Conservation (phyloP, 495 filamentous ascomycete genomes). For the Entonaema liquescens region DNA sequence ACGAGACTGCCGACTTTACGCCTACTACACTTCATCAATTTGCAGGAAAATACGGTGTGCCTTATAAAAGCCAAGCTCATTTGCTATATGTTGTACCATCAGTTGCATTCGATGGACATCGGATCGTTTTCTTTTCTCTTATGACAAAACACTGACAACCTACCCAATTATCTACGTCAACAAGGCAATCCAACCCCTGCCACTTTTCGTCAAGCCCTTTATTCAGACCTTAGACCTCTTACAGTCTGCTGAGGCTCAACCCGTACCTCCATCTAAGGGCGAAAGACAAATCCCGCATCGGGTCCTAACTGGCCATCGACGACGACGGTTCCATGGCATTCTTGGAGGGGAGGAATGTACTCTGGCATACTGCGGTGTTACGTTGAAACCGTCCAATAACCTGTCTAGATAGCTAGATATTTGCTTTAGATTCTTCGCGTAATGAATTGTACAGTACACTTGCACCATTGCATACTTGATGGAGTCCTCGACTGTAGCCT, state of each 20-base stretch:
- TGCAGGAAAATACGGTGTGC: background rate
- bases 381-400: background rate
- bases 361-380: background rate
- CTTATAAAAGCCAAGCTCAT: background rate
- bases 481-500: background rate
- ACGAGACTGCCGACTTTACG: background rate
- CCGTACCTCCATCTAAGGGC: background rate
- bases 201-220: background rate
- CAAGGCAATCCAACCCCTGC: background rate
- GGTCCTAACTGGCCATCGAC: background rate
- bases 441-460: constrained; percentile 7
- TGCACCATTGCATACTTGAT: background rate
- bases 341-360: background rate
- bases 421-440: constrained; percentile 1
- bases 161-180: background rate
- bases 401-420: background rate
- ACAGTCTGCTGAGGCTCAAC: background rate
- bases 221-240: background rate
- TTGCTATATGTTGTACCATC: constrained; percentile 1
- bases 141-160: background rate
- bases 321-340: background rate
- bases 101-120: background rate
- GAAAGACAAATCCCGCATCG: too few species aligned
- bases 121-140: background rate
- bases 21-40: background rate